Evolutionary conservation across 2,329 filamentous ascomycete species (phyloP), one percentile per base, ranked within the genome.

Genomic region (Chalara sp.): DNA sequence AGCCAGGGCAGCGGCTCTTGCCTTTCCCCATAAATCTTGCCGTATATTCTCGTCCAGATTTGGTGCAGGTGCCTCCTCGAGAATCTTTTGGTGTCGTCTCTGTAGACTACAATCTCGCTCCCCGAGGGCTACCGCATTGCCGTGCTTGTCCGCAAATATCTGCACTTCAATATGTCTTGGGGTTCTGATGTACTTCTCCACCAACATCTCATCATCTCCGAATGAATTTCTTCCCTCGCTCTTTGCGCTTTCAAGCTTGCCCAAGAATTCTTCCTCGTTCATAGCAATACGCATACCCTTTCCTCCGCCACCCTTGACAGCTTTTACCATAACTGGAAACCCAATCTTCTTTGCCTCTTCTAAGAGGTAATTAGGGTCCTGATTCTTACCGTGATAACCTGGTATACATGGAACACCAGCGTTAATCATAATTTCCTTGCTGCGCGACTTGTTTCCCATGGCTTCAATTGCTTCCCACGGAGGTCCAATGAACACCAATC

Each of bases 391-490:
- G 66, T 97, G 93, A 63, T 99, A 99, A 1, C 93, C 93, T 0
- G 93, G 93, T 46, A 99, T 93, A 63, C 93, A 97, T 5, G 91
- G 91, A 4, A 99, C 93, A 6, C 90, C 89, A n/a, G 93, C 92
- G 5, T 83, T 82, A 33, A 81, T 89, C 93, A 99, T 97, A 65
- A 99, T 96, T 66, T 96, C 87, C 69, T 99, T 99, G 48, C 88
- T 93, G 53, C 87, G 78, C 50, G 86, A 90, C 73, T 96, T 96
- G 72, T 95, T 89, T 46, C 91, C 91, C 91, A 96, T 96, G 53
- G 90, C 89, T 52, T 86, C 74, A 64, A 87, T 90, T 59, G 91
- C 91, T 47, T 81, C 78, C 31, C 84, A 83, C 3, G 93, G 90
- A 1, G 93, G 93, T 0, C 93, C 93, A 61, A 99, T 95, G 66